These are phyloP conservation scores for Yamadazyma atmosphaerica DNA, from an alignment of 1,139 yeast species.

Conservation along the genomic window DNA sequence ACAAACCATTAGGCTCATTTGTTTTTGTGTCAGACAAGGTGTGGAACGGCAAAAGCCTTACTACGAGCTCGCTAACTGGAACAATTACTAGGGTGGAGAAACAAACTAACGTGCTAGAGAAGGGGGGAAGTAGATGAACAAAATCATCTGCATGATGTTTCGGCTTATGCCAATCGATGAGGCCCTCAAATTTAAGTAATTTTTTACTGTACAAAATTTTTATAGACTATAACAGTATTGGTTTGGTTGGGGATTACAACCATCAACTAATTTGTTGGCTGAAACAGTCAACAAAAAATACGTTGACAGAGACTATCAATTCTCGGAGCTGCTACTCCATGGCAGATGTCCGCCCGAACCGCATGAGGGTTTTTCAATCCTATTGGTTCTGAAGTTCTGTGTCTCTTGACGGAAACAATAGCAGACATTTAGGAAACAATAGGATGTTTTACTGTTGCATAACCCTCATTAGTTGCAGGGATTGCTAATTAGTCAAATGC, in stretches of 20 bases:
- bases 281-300: not conserved
- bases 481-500: not conserved
- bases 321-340: not conserved
- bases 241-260: not conserved
- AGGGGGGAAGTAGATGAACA: not conserved
- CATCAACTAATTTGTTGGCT: not conserved
- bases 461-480: not conserved
- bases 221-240: not conserved
- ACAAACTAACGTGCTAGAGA: not conserved
- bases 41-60: not conserved
- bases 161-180: not conserved
- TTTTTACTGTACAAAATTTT: no score
- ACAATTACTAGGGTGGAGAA: not conserved
- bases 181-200: not conserved
- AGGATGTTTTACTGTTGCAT: not conserved
- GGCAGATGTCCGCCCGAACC: no score
- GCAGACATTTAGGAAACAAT: not conserved
- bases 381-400: not conserved
- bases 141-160: not conserved
- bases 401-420: no score
- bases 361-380: no score
- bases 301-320: no score
- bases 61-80: not conserved
- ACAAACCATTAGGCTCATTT: not conserved
- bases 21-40: not conserved